phyloP scores from a whole-genome alignment of 139 green algal genomes.

The Marvania coccoides region DNA sequence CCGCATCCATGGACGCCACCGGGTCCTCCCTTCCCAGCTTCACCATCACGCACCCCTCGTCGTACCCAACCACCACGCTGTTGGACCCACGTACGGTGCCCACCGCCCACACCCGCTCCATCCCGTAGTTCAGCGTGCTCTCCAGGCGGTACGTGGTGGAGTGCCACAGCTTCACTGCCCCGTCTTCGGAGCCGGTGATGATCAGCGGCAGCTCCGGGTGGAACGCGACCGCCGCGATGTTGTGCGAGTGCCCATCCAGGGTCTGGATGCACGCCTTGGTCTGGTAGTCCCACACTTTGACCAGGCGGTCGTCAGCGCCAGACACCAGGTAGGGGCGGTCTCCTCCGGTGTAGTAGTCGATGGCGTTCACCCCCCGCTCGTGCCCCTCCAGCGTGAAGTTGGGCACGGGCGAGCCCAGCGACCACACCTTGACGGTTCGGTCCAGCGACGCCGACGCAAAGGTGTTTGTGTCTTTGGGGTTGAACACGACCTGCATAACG shows the following conservation, averaged over 20 bases:
- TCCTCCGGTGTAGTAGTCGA: constrained; percentile 95
- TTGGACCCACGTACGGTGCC: constrained; percentile 81
- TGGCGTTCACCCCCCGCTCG: constrained; percentile 96
- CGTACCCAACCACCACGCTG: constrained; percentile 57
- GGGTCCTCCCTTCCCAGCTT: constrained; percentile 95
- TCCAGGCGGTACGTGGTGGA: constrained; percentile 87
- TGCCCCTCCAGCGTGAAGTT: constrained; percentile 99
- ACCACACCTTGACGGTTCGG: constrained; percentile 97
- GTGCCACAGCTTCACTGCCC: constrained; percentile 95
- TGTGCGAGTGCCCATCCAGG: constrained; percentile 86
- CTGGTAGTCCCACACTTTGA: constrained; percentile 98
- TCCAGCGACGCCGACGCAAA: constrained; percentile 96
- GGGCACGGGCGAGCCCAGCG: constrained; percentile 77
- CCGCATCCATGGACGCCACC: constrained; percentile 94
- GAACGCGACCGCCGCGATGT: constrained; percentile 89
- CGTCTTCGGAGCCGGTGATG: constrained; percentile 91
- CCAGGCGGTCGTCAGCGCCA: constrained; percentile 84
- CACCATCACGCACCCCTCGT: constrained; percentile 91
- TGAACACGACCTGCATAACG: constrained; percentile 98
- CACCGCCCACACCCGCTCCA: constrained; percentile 95
- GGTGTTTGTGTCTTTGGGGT: constrained; percentile 99
- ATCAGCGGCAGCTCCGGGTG: constrained; percentile 98
- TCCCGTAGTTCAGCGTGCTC: constrained; percentile 93
- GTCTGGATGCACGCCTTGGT: constrained; percentile 98
- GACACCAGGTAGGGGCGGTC: constrained; percentile 95